These are phyloP conservation scores for Taiwanofungus camphoratus DNA, from an alignment of 1,284 basidiomycete species.

Conservation along the genomic window DNA sequence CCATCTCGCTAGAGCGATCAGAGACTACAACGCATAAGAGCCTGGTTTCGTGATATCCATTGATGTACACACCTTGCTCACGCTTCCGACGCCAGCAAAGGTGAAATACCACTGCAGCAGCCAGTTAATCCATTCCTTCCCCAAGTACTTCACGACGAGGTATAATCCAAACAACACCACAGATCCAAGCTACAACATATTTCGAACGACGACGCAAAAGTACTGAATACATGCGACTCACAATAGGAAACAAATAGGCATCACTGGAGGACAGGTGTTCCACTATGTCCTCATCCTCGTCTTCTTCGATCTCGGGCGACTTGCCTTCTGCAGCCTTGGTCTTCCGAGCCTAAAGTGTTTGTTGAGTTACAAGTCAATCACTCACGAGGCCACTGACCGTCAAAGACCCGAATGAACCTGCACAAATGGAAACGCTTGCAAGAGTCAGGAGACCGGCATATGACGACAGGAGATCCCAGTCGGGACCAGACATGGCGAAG, in stretches of 20 bases:
- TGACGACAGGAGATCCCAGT: conserved; percentile 58
- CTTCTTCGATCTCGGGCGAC: conserved; percentile 35
- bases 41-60: conserved; percentile 3
- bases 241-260: conserved; percentile 74
- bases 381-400: conserved; percentile 38
- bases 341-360: conserved; percentile 24
- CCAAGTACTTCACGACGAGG: conserved; percentile 69
- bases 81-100: conserved; percentile 53
- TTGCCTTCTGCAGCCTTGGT: conserved; percentile 14
- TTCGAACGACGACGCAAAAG: conserved; percentile 5
- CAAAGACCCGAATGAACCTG: conserved; percentile 63
- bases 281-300: conserved; percentile 39
- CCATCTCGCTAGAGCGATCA: conserved; percentile 41
- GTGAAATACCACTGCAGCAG: conserved; percentile 76
- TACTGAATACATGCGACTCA: conserved; percentile 28
- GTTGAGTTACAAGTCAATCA: neutral
- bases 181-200: conserved; percentile 51
- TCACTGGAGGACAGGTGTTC: conserved; percentile 63
- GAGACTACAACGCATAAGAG: conserved; percentile 33
- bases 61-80: conserved; percentile 55
- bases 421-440: conserved; percentile 58
- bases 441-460: conserved; percentile 62
- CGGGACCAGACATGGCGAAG: conserved; percentile 17
- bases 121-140: conserved; percentile 80
- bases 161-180: conserved; percentile 63